phyloP scores from a whole-genome alignment of 768 basidiomycete species.

The Phylloporus rhodoxanthus region DNA sequence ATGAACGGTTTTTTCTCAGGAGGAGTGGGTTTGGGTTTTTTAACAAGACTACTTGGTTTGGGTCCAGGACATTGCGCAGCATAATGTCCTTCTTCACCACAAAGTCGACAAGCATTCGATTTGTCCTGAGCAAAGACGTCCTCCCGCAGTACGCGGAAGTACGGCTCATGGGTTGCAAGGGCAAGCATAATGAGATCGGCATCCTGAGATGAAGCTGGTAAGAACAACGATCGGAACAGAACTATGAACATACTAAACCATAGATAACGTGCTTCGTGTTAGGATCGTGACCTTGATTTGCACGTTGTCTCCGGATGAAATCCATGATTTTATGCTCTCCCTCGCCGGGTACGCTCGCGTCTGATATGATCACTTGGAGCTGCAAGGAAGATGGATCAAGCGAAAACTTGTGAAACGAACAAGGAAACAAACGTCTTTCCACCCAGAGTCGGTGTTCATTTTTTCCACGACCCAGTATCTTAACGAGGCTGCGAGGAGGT shows the following conservation, averaged over 20 bases:
- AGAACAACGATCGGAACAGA: not conserved
- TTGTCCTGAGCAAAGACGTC: conserved; percentile 92
- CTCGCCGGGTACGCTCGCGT: conserved; percentile 95
- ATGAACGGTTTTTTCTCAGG: conserved; percentile 88
- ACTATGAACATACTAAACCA: conserved; percentile 62
- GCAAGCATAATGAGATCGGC: conserved; percentile 99
- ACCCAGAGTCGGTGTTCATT: conserved; percentile 91
- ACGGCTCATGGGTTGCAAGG: conserved; percentile 96
- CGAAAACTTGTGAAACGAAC: not conserved
- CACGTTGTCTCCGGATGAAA: conserved; percentile 85
- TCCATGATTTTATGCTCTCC: conserved; percentile 99
- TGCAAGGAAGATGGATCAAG: conserved; percentile 25
- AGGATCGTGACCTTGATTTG: conserved; percentile 84
- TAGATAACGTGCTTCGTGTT: conserved; percentile 97
- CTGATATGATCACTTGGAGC: conserved; percentile 96
- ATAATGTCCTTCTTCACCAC: conserved; percentile 92
- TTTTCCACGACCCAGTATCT: conserved; percentile 97
- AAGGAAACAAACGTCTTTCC: conserved; percentile 67
- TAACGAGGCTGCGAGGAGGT: conserved; percentile 76
- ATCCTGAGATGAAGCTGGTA: conserved; percentile 50
- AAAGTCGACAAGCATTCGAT: conserved; percentile 78
- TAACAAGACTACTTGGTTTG: conserved; percentile 51
- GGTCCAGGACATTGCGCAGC: conserved; percentile 89
- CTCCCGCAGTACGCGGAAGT: conserved; percentile 95
- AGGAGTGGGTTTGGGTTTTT: conserved; percentile 41